Evolutionary conservation across 345 rosid species (phyloP).

Genomic region (Alliaria petiolata): DNA sequence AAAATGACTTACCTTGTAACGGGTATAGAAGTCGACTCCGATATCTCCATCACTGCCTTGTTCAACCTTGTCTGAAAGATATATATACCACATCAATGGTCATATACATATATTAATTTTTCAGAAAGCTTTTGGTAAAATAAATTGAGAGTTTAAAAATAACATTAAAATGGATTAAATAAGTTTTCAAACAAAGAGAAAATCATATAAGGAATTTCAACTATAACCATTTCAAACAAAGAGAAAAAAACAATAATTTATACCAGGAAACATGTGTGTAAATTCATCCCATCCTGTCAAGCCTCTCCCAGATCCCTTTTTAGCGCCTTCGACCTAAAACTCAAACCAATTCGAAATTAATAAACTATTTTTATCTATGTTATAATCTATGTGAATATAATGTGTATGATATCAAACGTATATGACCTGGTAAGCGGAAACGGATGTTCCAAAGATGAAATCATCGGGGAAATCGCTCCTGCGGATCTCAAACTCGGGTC

Average conservation of each 20-base stretch:
- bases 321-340: slow-evolving; percentile 35
- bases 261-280: slow-evolving; percentile 33
- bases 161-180: not conserved
- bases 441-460: slow-evolving; percentile 32
- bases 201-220: not conserved
- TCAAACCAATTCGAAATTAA: not conserved
- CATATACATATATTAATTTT: not conserved
- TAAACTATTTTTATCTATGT: not conserved
- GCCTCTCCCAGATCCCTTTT: slow-evolving; percentile 34
- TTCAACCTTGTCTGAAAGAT: slow-evolving; percentile 23
- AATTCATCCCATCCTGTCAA: slow-evolving; percentile 32
- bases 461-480: slow-evolving; percentile 17
- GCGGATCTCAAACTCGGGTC: slow-evolving; percentile 29
- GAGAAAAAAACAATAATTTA: not conserved
- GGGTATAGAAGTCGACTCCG: slow-evolving; percentile 29
- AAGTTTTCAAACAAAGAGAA: not conserved
- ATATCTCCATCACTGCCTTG: not conserved
- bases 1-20: slow-evolving; percentile 28
- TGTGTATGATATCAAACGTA: not conserved
- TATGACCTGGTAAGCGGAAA: slow-evolving; percentile 31
- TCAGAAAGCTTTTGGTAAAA: not conserved
- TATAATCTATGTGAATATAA: too few species aligned
- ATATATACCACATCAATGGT: not conserved
- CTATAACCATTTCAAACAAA: not conserved
- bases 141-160: not conserved